phyloP scores from a whole-genome alignment of 2,329 filamentous ascomycete genomes.

The Escovopsis sp. region DNA sequence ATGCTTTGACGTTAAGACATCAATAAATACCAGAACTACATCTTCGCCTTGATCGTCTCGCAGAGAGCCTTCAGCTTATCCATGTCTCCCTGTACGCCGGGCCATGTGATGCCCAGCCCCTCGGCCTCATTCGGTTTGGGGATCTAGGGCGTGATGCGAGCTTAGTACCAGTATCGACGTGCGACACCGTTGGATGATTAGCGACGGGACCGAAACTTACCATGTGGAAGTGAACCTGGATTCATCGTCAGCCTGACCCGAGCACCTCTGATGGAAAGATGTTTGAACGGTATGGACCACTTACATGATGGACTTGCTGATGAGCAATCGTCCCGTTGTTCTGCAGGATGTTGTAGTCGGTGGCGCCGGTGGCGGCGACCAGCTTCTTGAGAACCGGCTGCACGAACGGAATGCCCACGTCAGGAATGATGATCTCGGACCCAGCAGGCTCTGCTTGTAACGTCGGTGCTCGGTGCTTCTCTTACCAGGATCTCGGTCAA shows the following conservation, averaged over 20 bases:
- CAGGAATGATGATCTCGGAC: background rate
- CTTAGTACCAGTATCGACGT: background rate
- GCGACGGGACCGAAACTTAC: constrained; percentile 28
- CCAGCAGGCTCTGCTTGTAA: background rate
- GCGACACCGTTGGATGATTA: background rate
- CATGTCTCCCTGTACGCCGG: constrained; percentile 61
- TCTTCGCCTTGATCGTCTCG: constrained; percentile 80
- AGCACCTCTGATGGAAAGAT: too few species aligned
- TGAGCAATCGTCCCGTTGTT: constrained; percentile 91
- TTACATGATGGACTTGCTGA: constrained; percentile 82
- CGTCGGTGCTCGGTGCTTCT: background rate
- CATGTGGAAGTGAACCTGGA: constrained; percentile 84
- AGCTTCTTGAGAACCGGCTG: constrained; percentile 60
- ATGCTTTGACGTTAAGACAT: background rate
- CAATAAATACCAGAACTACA: constrained; percentile 34
- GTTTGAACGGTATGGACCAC: constrained; percentile 12
- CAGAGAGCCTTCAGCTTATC: constrained; percentile 63
- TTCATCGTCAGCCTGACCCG: constrained; percentile 3
- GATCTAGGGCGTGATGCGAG: constrained; percentile 41
- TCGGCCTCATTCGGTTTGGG: constrained; percentile 80
- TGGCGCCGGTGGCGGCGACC: constrained; percentile 57
- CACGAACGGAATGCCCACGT: background rate
- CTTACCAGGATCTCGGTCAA: constrained; percentile 67
- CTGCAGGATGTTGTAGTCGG: constrained; percentile 86
- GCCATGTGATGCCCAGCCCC: constrained; percentile 72